These are phyloP conservation scores for Uronychia binucleata DNA, from an alignment of 73 alveolate species.

Conservation along the genomic window DNA sequence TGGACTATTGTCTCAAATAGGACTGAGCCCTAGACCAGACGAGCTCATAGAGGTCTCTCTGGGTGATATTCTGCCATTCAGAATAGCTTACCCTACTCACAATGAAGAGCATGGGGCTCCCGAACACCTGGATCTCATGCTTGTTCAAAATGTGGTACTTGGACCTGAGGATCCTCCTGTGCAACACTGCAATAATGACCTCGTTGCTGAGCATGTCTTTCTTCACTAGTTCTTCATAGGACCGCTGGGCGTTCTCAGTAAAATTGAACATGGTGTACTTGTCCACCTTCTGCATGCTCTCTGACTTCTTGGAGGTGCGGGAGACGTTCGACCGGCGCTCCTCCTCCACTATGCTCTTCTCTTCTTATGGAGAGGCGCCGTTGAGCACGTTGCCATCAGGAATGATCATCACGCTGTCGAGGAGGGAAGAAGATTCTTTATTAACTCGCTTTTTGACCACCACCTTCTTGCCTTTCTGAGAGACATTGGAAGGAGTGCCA, in stretches of 20 bases:
- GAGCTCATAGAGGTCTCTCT: slow-evolving; percentile 41
- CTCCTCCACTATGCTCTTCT: not conserved
- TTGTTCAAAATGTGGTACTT: slow-evolving; percentile 8
- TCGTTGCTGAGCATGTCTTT: slow-evolving; percentile 25
- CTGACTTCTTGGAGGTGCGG: not conserved
- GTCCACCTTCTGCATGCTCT: slow-evolving; percentile 2
- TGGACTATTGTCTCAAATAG: slow-evolving; percentile 8
- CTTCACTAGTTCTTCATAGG: slow-evolving; percentile 16
- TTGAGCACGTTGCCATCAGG: not conserved
- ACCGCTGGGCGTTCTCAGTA: not conserved
- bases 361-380: not conserved
- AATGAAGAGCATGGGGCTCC: slow-evolving; percentile 11
- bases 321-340: not conserved
- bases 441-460: not conserved
- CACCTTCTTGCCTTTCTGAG: not conserved
- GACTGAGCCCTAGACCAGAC: slow-evolving; percentile 48
- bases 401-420: not conserved
- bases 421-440: not conserved
- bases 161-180: slow-evolving; percentile 30
- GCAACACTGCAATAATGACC: slow-evolving; percentile 13
- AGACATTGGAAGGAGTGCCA: not conserved
- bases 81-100: not conserved
- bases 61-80: slow-evolving; percentile 10
- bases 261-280: slow-evolving; percentile 25
- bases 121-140: slow-evolving; percentile 17